Evolutionary conservation across 768 basidiomycete species (phyloP).

Genomic region (Exsudoporus frostii): DNA sequence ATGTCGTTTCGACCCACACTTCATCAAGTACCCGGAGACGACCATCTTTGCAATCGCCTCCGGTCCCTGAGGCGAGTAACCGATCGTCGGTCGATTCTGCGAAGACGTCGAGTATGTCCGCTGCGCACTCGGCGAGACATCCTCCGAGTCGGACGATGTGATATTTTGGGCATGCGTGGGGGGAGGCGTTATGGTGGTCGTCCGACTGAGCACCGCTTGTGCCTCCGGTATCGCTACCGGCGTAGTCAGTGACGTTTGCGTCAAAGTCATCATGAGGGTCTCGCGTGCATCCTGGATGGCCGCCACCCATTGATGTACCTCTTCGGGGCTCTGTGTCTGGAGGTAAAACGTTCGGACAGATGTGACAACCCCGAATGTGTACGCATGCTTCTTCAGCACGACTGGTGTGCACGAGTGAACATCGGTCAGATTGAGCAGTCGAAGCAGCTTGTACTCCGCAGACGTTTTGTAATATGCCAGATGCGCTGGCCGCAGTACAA

Average conservation of each 20-base stretch:
- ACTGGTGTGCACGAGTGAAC: slow-evolving; percentile 90
- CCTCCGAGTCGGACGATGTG: slow-evolving; percentile 81
- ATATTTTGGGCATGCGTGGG: slow-evolving; percentile 48
- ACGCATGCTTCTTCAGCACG: slow-evolving; percentile 81
- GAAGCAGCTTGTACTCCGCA: slow-evolving; percentile 89
- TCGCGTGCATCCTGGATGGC: slow-evolving; percentile 78
- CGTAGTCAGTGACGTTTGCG: slow-evolving; percentile 49
- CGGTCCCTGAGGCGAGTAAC: slow-evolving; percentile 44
- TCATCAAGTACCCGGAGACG: slow-evolving; percentile 90
- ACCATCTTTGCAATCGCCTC: slow-evolving; percentile 74
- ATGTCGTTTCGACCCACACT: slow-evolving; percentile 88
- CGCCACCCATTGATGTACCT: slow-evolving; percentile 78
- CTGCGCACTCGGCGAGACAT: slow-evolving; percentile 50
- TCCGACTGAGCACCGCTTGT: slow-evolving; percentile 29
- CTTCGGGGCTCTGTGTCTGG: slow-evolving; percentile 68
- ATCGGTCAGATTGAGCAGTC: slow-evolving; percentile 81
- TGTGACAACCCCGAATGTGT: slow-evolving; percentile 91
- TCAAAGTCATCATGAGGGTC: slow-evolving; percentile 58
- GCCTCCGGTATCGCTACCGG: slow-evolving; percentile 53
- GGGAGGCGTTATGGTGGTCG: slow-evolving; percentile 41
- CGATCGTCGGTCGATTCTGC: slow-evolving; percentile 39
- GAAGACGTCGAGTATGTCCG: slow-evolving; percentile 44
- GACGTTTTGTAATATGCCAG: slow-evolving; percentile 96
- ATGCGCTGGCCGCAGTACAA: slow-evolving; percentile 88
- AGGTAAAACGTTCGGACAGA: slow-evolving; percentile 89